A percentile compares a stretch with the other conserved stretches of the same genome.
Conservation (phyloP, 768 basidiomycete species). For the Psilocybe tampanensis region DNA sequence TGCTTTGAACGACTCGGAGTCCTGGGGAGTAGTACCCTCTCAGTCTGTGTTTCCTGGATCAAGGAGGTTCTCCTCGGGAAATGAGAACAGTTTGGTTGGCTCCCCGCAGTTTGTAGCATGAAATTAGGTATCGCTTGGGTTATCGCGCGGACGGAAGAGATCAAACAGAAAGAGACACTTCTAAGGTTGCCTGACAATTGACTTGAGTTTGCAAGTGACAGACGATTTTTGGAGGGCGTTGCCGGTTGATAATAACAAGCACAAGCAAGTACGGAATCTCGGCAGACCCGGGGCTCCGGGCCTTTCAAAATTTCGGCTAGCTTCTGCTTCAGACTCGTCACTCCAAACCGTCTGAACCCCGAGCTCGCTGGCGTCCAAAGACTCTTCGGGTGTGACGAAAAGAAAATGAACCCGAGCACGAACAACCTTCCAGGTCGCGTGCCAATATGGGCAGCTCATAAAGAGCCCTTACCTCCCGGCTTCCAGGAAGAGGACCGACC, state of each 20-base stretch:
- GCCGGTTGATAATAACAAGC: background rate
- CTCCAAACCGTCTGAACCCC: constrained; percentile 9
- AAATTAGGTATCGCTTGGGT: background rate
- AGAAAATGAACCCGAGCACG: constrained; percentile 30
- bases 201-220: background rate
- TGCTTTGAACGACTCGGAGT: too few species aligned
- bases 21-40: too few species aligned
- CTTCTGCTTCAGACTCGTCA: constrained; percentile 1
- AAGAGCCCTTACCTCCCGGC: constrained; percentile 87
- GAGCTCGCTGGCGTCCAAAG: constrained; percentile 14
- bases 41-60: background rate
- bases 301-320: constrained; percentile 22
- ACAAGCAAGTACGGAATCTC: background rate
- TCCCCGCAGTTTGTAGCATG: background rate
- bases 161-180: background rate
- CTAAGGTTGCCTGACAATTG: background rate
- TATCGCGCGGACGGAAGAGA: background rate
- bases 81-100: background rate
- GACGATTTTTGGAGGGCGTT: background rate
- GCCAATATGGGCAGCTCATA: constrained; percentile 83
- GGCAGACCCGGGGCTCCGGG: constrained; percentile 3
- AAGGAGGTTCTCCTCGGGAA: background rate
- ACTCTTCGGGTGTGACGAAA: constrained; percentile 13
- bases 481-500: constrained; percentile 78
- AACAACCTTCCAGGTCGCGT: constrained; percentile 50